phyloP scores from a whole-genome alignment of 805 yeast species.

The Soucietia sequanensis region DNA sequence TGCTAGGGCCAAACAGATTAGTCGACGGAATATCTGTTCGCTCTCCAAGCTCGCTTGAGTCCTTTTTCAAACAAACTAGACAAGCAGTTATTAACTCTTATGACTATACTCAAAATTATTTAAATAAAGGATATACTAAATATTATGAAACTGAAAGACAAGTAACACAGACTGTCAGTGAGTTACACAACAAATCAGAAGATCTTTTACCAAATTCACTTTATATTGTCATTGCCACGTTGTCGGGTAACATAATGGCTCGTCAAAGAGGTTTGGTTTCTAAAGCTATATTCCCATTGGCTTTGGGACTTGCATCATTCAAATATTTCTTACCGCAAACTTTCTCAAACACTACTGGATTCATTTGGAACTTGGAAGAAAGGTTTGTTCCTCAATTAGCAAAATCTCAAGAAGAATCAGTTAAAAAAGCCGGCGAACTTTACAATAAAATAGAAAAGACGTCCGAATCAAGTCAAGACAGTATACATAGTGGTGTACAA shows the following conservation, averaged over 20 bases:
- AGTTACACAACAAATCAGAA: conserved; percentile 63
- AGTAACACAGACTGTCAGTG: conserved; percentile 60
- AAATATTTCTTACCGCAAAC: conserved; percentile 72
- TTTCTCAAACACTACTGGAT: conserved; percentile 54
- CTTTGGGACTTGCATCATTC: conserved; percentile 64
- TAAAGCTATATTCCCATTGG: conserved; percentile 55
- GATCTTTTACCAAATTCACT: conserved; percentile 69
- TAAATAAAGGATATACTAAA: conserved; percentile 47
- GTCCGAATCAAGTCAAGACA: conserved; percentile 35
- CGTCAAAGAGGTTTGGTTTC: conserved; percentile 62
- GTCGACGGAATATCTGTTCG: conserved; percentile 59
- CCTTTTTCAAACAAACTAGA: conserved; percentile 49
- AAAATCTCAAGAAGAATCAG: conserved; percentile 52
- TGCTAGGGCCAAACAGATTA: conserved; percentile 46
- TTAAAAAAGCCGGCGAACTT: conserved; percentile 44
- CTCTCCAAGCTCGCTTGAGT: conserved; percentile 49
- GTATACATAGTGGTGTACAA: conserved; percentile 34
- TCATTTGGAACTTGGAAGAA: conserved; percentile 61
- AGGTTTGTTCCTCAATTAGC: conserved; percentile 63
- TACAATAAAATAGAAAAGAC: conserved; percentile 44
- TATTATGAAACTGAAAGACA: conserved; percentile 61
- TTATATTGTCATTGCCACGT: conserved; percentile 64
- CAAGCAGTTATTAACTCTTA: conserved; percentile 33
- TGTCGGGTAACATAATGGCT: conserved; percentile 71
- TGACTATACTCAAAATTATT: conserved; percentile 22